Evolutionary conservation across 192 early-diverging fungal species (phyloP).

Genomic region (Linnemannia exigua): DNA sequence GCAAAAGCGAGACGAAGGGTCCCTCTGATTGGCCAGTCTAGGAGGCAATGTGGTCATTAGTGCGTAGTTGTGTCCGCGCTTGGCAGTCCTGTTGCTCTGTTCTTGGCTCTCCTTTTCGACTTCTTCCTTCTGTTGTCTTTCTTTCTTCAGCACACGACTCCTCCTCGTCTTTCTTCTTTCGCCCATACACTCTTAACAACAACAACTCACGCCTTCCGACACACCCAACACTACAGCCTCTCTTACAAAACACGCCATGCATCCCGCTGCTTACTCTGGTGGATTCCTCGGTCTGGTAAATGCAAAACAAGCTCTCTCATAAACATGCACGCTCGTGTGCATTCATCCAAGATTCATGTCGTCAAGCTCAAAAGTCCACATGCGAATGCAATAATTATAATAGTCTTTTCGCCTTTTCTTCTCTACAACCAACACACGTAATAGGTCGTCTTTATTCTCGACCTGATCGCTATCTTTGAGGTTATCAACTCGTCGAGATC

Average conservation of each 20-base stretch:
- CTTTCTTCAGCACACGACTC: neutral
- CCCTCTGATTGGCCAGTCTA: neutral
- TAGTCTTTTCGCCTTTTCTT: neutral
- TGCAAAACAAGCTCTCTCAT: neutral
- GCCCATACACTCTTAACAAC: neutral
- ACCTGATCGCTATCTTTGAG: slow-evolving; percentile 72
- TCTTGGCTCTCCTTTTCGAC: neutral
- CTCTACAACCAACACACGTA: neutral
- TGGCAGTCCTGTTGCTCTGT: neutral
- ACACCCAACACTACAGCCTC: neutral
- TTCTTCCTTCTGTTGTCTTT: slow-evolving; percentile 16
- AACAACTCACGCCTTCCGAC: neutral
- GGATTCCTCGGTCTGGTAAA: slow-evolving; percentile 49
- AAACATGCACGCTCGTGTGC: neutral
- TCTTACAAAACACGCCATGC: slow-evolving; percentile 19
- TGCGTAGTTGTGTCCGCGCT: neutral
- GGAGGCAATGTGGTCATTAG: neutral
- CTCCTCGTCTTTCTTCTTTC: neutral
- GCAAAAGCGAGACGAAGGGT: neutral
- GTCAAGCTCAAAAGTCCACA: neutral
- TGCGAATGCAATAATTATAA: neutral
- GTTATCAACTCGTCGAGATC: slow-evolving; percentile 64
- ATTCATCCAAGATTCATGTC: neutral
- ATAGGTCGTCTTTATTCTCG: slow-evolving; percentile 66
- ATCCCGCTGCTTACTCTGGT: slow-evolving; percentile 41